phyloP scores from a whole-genome alignment of 495 filamentous ascomycete species.

The Penicillium alfredii region DNA sequence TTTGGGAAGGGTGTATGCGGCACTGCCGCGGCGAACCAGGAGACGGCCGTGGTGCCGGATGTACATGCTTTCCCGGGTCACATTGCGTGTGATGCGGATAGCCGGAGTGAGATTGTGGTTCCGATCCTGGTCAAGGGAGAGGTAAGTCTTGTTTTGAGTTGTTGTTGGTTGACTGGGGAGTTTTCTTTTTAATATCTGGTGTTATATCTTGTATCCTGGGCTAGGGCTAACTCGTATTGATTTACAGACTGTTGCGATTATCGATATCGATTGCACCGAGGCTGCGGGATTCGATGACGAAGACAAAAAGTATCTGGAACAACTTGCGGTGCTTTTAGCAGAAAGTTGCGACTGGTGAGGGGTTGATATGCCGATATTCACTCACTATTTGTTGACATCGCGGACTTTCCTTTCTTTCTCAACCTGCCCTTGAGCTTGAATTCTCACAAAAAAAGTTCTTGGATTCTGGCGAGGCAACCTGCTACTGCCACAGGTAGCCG shows the following conservation, averaged over 20 bases:
- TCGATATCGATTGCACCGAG: slow-evolving; percentile 79
- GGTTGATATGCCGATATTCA: too few species aligned
- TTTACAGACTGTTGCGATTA: slow-evolving; percentile 69
- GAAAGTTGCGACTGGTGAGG: slow-evolving; percentile 73
- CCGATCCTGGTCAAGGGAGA: slow-evolving; percentile 59
- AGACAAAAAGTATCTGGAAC: slow-evolving; percentile 64
- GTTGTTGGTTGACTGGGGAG: slow-evolving; percentile 5
- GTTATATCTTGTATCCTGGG: too few species aligned
- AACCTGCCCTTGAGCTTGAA: neutral
- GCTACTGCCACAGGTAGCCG: slow-evolving; percentile 6
- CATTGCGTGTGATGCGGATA: slow-evolving; percentile 83
- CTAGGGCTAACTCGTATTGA: neutral
- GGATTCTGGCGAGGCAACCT: neutral
- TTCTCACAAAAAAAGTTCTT: slow-evolving; percentile 4
- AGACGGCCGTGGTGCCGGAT: slow-evolving; percentile 68
- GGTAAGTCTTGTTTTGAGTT: slow-evolving; percentile 33
- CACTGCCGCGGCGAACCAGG: slow-evolving; percentile 55
- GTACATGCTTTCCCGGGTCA: slow-evolving; percentile 77
- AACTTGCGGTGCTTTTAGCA: slow-evolving; percentile 59
- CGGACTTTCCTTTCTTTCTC: neutral
- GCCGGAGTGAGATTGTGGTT: slow-evolving; percentile 85
- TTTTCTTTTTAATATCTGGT: too few species aligned
- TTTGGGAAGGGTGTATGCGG: slow-evolving; percentile 84
- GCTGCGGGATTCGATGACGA: slow-evolving; percentile 67
- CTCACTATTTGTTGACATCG: neutral